Conservation (phyloP, 306 rosid species). For the Bauhinia variegata region DNA sequence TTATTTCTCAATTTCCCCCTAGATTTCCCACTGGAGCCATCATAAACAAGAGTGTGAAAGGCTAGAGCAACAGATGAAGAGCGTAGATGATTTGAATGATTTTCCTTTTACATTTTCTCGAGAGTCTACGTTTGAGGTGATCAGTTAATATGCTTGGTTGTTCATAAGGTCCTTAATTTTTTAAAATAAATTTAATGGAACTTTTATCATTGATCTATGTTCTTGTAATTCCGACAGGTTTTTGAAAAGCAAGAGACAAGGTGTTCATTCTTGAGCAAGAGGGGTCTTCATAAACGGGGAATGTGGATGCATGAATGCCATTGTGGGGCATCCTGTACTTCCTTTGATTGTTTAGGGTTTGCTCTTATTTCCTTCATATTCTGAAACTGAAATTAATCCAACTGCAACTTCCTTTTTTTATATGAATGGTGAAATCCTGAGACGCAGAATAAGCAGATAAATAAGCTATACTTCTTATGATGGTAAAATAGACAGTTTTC, state of each 20-base stretch:
- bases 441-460: slow-evolving; percentile 10
- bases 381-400: slow-evolving; percentile 3
- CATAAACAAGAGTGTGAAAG: slow-evolving; percentile 89
- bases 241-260: slow-evolving; percentile 71
- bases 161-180: slow-evolving; percentile 84
- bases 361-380: slow-evolving; percentile 34
- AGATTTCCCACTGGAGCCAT: too few relatives aligned
- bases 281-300: slow-evolving; percentile 68
- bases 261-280: slow-evolving; percentile 76
- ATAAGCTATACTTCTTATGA: slow-evolving; percentile 1
- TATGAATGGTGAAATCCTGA: not conserved
- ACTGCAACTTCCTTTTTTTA: not conserved
- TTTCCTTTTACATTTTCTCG: slow-evolving; percentile 80
- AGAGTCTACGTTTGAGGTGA: slow-evolving; percentile 73
- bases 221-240: slow-evolving; percentile 48
- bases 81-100: slow-evolving; percentile 54
- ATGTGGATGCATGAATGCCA: slow-evolving; percentile 82
- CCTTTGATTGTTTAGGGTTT: slow-evolving; percentile 58
- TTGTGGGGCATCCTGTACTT: slow-evolving; percentile 61
- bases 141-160: not conserved
- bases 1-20: too few relatives aligned
- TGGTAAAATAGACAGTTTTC: slow-evolving; percentile 6
- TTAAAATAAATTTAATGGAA: too few relatives aligned
- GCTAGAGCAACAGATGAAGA: slow-evolving; percentile 72
- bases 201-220: slow-evolving; percentile 35